Conservation (phyloP, 169 alveolate genomes). For the Plasmodium fragile region DNA sequence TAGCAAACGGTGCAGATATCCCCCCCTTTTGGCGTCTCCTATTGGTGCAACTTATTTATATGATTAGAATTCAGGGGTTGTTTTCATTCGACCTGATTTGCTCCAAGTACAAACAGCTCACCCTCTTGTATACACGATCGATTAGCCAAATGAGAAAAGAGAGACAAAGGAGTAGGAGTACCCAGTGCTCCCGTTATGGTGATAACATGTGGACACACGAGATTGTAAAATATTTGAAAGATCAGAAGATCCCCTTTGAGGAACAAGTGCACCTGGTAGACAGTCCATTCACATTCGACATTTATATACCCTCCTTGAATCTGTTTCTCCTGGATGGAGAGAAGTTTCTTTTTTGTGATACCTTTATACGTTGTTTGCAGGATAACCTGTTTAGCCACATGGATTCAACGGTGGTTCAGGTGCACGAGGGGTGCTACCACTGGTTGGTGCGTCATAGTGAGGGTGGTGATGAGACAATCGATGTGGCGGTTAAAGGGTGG, state of each 20-base stretch:
- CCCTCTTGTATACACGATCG: not conserved
- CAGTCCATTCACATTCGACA: conserved; percentile 60
- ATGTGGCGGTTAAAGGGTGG: not conserved
- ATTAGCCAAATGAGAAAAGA: conserved; percentile 12
- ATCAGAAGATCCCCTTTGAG: not conserved
- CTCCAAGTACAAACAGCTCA: conserved; percentile 11
- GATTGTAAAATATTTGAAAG: conserved; percentile 15
- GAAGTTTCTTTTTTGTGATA: conserved; percentile 25
- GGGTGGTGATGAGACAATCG: not conserved
- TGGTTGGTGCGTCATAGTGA: not conserved
- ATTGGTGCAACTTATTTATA: conserved; percentile 31
- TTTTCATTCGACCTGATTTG: conserved; percentile 31
- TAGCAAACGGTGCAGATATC: not conserved
- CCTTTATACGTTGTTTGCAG: conserved; percentile 31
- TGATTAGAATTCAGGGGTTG: conserved; percentile 15
- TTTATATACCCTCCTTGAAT: conserved; percentile 35
- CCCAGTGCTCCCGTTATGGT: not conserved
- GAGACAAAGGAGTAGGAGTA: not conserved
- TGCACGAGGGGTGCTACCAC: conserved; percentile 10
- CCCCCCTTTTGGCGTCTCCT: conserved; percentile 38
- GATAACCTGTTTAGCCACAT: conserved; percentile 16
- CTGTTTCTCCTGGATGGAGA: conserved; percentile 20
- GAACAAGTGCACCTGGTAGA: conserved; percentile 12
- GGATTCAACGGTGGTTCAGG: not conserved
- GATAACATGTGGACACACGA: not conserved